Evolutionary conservation across 441 rosid genomes (phyloP), one percentile per base, ranked within the genome.

Genomic region (Euphorbia corollata): DNA sequence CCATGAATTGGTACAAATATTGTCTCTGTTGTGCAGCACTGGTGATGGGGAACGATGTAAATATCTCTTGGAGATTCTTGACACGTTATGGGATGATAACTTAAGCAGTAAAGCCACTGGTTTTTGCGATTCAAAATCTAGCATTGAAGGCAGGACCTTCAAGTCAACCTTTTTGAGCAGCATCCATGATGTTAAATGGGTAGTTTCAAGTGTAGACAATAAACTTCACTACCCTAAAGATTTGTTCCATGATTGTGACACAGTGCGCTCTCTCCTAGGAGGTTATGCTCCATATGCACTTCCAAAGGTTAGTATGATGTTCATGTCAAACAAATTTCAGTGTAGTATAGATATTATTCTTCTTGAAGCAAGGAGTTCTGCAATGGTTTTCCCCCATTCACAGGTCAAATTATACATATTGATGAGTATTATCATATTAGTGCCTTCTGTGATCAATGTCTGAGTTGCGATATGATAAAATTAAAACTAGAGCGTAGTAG

Each of bases 181-280:
- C 73, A 71, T 91, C 71, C 79, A 85, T 80, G 85, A 85, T 70
- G 73, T 71, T 69, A 83, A 63, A 34, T 94, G 99, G 99, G 83
- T 90, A 54, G 89, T 71, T 41, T 94, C 98, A 54, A 85, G 85
- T 81, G 72, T 87, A 83, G 97, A 89, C 79, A 63, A 80, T 77
- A 65, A 77, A 73, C 85, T 86, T 80, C 92, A 87, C 81, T 78
- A 61, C 74, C 86, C 99, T 63, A 85, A 68, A 63, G 90, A 87
- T 67, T 76, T 94, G 71, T 94, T 85, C 78, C 80, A 85, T 70
- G 96, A 91, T 67, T 89, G 92, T 77, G 97, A 88, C 76, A 78
- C 79, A 18, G 94, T 94, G 67, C 91, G 79, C 72, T 81, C 85
- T 54, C 78, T 91, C 73, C 84, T 91, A 63, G 99, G 99, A 64